Evolutionary conservation across 768 basidiomycete genomes (phyloP).

Genomic region (Xanthoconium stramineum): DNA sequence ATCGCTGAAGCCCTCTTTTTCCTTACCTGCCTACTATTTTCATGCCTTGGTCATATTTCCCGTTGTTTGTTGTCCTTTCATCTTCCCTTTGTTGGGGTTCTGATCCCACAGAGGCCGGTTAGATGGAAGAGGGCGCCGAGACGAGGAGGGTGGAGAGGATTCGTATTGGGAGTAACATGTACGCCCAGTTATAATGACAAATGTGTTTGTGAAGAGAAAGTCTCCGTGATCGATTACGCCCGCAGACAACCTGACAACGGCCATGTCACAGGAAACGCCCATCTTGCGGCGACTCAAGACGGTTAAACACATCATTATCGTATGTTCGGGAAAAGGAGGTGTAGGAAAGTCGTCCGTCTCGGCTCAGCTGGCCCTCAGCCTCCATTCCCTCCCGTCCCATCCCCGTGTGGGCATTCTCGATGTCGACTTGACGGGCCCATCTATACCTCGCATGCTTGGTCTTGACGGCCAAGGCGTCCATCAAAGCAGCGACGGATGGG

Average conservation of each 20-base stretch:
- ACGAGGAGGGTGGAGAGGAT: slow-evolving; percentile 17
- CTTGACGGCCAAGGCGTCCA: slow-evolving; percentile 85
- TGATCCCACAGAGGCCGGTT: slow-evolving; percentile 50
- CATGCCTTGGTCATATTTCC: slow-evolving; percentile 26
- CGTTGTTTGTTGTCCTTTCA: slow-evolving; percentile 62
- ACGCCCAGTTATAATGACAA: slow-evolving; percentile 6
- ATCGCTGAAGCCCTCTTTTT: slow-evolving; percentile 21
- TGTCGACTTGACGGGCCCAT: slow-evolving; percentile 91
- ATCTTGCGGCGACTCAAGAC: slow-evolving; percentile 66
- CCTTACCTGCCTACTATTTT: slow-evolving; percentile 16
- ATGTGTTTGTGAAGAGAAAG: neutral
- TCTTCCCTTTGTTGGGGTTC: slow-evolving; percentile 51
- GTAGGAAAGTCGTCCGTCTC: slow-evolving; percentile 98
- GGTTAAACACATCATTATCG: slow-evolving; percentile 86
- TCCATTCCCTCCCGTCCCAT: slow-evolving; percentile 65
- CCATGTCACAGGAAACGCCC: slow-evolving; percentile 47
- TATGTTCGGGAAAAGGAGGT: slow-evolving; percentile 95
- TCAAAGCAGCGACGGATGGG: slow-evolving; percentile 95
- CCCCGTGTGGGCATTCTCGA: slow-evolving; percentile 87
- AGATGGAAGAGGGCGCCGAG: slow-evolving; percentile 68
- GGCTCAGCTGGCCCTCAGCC: slow-evolving; percentile 85
- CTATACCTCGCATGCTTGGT: slow-evolving; percentile 93
- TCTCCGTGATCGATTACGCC: no score
- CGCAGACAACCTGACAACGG: neutral
- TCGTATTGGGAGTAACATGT: slow-evolving; percentile 1